A percentile compares a stretch with the other conserved stretches of the same genome.
Evolutionary conservation across 768 basidiomycete genomes (phyloP).

Genomic region (Lentinula guzmanii): DNA sequence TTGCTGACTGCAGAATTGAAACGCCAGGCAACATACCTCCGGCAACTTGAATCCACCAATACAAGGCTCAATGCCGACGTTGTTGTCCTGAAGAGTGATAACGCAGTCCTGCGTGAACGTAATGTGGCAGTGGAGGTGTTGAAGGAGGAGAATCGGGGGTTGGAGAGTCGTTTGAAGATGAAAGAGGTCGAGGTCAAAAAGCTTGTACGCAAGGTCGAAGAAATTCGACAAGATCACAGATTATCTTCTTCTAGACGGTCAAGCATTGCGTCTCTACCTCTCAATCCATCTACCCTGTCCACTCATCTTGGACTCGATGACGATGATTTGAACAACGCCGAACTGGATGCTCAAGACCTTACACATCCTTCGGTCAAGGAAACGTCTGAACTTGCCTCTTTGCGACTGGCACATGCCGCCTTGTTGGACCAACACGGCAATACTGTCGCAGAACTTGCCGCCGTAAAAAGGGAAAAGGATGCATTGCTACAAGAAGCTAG

Average conservation of each 20-base stretch:
- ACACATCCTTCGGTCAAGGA: not conserved
- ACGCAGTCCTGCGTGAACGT: not conserved
- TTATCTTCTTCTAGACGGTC: not conserved
- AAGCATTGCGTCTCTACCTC: not conserved
- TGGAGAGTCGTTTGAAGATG: not conserved
- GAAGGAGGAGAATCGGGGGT: conserved; percentile 3
- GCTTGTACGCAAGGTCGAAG: not conserved
- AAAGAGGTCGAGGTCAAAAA: conserved; percentile 1
- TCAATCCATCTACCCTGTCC: not conserved
- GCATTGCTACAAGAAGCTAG: not conserved
- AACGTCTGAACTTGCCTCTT: not conserved
- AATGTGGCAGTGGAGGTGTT: conserved; percentile 2
- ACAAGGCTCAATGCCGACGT: not conserved
- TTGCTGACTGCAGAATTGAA: not conserved
- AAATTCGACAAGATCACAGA: not conserved
- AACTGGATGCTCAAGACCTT: not conserved
- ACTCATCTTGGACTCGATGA: conserved; percentile 4
- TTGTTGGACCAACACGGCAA: conserved; percentile 2
- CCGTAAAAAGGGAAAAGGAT: not conserved
- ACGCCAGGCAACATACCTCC: conserved; percentile 1
- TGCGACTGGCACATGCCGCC: conserved; percentile 3
- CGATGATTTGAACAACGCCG: not conserved
- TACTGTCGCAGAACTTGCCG: conserved; percentile 1
- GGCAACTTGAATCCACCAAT: conserved; percentile 3
- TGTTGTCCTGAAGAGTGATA: not conserved